These are phyloP conservation scores for Saccharomyces hybrid DNA, from an alignment of 1,139 yeast genomes.

Conservation along the genomic window DNA sequence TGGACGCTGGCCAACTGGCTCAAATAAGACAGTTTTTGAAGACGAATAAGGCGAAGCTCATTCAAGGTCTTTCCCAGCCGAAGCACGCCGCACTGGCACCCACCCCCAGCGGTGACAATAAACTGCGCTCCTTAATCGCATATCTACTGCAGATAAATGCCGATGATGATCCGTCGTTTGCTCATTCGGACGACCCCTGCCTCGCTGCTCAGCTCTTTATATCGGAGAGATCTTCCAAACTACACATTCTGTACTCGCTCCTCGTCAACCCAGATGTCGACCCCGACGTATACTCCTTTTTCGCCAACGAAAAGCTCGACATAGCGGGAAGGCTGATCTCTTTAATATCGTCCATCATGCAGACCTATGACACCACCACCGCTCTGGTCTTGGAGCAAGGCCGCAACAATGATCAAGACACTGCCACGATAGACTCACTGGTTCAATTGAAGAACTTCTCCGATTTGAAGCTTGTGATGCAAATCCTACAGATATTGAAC, in stretches of 20 bases:
- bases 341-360: not conserved
- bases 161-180: not conserved
- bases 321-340: not conserved
- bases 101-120: not conserved
- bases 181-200: not conserved
- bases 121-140: not conserved
- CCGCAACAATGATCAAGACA: not conserved
- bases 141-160: not conserved
- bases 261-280: not conserved
- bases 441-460: slow-evolving; percentile 35
- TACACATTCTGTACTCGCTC: not conserved
- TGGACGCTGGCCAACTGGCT: not conserved
- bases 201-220: not conserved
- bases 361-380: not conserved
- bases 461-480: slow-evolving; percentile 37
- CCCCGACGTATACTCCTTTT: not conserved
- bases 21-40: not conserved
- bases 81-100: too few species aligned
- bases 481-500: slow-evolving; percentile 39
- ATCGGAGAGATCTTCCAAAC: not conserved
- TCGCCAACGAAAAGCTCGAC: not conserved
- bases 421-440: slow-evolving; percentile 1
- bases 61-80: not conserved
- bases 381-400: not conserved
- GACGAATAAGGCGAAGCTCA: not conserved